Percentiles rank a stretch among this genome's conserved stretches.
These are phyloP conservation scores for Didymella glomerata DNA, from an alignment of 2,329 filamentous ascomycete genomes.

Conservation along the genomic window DNA sequence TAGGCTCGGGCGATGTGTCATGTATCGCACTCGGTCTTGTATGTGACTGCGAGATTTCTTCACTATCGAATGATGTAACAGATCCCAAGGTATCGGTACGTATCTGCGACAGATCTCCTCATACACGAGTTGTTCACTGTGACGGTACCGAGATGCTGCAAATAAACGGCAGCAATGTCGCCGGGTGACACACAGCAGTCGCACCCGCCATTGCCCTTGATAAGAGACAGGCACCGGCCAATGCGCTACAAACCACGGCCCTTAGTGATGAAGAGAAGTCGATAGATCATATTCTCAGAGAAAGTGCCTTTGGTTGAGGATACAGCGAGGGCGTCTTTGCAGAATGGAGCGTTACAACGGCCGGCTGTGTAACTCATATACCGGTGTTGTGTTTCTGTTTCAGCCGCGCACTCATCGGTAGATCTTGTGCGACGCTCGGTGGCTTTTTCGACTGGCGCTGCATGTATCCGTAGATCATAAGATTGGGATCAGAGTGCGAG, in stretches of 20 bases:
- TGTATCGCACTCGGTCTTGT: too few species aligned
- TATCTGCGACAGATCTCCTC: background rate
- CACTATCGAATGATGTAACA: too few species aligned
- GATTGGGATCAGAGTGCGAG: conserved; percentile 11
- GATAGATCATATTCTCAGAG: conserved; percentile 2
- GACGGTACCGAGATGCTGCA: background rate
- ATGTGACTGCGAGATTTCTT: too few species aligned
- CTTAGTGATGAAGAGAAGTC: background rate
- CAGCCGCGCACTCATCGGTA: conserved; percentile 21
- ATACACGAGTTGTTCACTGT: background rate
- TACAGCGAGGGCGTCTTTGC: background rate
- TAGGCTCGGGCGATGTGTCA: too few species aligned
- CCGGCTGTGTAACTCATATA: conserved; percentile 23
- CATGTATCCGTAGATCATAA: conserved; percentile 16
- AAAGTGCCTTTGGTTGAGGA: background rate
- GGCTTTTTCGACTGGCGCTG: conserved; percentile 11
- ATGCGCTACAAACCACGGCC: too few species aligned
- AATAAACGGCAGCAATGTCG: background rate
- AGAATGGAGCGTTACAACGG: conserved; percentile 25
- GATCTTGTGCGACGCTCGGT: conserved; percentile 19
- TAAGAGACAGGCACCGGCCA: too few species aligned
- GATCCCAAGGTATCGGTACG: background rate
- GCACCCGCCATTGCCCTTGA: background rate
- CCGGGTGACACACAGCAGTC: background rate
- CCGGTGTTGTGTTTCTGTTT: conserved; percentile 18